Evolutionary conservation across 1,284 basidiomycete species (phyloP), one percentile per base, ranked within the genome.

Genomic region (Golubevia sp.): DNA sequence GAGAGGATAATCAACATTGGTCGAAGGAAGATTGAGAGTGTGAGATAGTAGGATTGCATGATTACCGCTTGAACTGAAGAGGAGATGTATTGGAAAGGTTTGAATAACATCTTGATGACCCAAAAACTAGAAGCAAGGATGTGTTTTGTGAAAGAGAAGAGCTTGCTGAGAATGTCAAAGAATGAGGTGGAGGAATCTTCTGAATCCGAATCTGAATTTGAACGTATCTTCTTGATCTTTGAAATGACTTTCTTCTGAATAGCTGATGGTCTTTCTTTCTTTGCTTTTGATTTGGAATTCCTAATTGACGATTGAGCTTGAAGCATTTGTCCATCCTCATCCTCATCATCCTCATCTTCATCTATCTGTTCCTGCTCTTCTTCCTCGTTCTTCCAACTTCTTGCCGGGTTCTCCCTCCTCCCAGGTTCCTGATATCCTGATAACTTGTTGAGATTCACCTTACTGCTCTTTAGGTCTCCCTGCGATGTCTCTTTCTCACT

Each of bases 1-100:
- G 71, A 68, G 0, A 64, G 55, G 0, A 55, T n/a, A 51, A 63
- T 49, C 0, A 57, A 15, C 26, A 73, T 24, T 2, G 68, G 71
- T 5, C 49, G 58, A 0, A 73, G 62, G 5, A 38, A 55, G 25
- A 60, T 56, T 11, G 59, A 63, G 5, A 73, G 57, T 2, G 34
- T 55, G 2, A 55, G 2, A 4, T 34, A 3, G 11, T 34, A 34
- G 11, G 30, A 34, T 11, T 34, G 4, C 11, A 11, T 5, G 30
- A 34, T 5, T 34, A 3, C 30, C 5, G 11, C 11, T 34, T 3
- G 11, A 34, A 34, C 5, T 5, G 11, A 11, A 11, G 11, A 34
- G 30, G 11, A 11, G 30, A 34, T 34, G 30, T 5, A 34, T 34
- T 34, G 30, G 11, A 34, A 34, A 34, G 30, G 30, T 34, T 34